Base-by-base conservation (phyloP, 495 filamentous ascomycete genomes). In the Glonium stellatum region DNA sequence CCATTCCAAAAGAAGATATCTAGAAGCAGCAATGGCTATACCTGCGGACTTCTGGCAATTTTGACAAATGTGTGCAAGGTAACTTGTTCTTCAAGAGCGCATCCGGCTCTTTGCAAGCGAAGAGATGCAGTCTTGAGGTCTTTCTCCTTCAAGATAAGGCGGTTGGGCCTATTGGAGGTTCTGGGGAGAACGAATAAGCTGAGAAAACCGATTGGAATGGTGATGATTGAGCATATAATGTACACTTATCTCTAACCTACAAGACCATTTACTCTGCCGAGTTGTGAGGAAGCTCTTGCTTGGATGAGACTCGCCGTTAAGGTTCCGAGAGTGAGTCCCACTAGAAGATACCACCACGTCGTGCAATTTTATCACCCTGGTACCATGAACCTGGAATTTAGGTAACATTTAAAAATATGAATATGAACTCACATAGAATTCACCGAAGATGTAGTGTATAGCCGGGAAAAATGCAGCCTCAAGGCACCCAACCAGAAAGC, bases 211-310 rank as follows among this genome's bases (percentile, higher is more conserved):
- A 78, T 63, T 5, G 77, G 77, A 35, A 81, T 60, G 25, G 78
- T 82, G 59, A 80, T 78, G 3, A 80, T 55, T 1, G 73, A 72
- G 59, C 74, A 78, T 57, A 81, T 76, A 59, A 81, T 79, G 62
- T 76, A 81, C 75, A 81, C 76, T 78, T 77, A 81, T 54, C 78
- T 65, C 79, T 78, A 82, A 0, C 79, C 79, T 4, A 71, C 73
- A 0, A 80, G 64, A 0, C 79, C 78, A 36, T 77, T 66, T 6
- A 78, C 71, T 0, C 76, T 77, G 49, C 81, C 73, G 1, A 82
- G 70, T 8, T 70, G 59, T 1, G 60, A 53, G 5, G 74, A 77
- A 25, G 77, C 72, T 0, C 72, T 78, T 0, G 77, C 72, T 70
- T 80, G 78, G 53, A 82, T 77, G 13, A 79, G 63, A 11, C 78